These are phyloP conservation scores for Rhizopogon roseolus DNA, from an alignment of 768 basidiomycete genomes.

Conservation along the genomic window DNA sequence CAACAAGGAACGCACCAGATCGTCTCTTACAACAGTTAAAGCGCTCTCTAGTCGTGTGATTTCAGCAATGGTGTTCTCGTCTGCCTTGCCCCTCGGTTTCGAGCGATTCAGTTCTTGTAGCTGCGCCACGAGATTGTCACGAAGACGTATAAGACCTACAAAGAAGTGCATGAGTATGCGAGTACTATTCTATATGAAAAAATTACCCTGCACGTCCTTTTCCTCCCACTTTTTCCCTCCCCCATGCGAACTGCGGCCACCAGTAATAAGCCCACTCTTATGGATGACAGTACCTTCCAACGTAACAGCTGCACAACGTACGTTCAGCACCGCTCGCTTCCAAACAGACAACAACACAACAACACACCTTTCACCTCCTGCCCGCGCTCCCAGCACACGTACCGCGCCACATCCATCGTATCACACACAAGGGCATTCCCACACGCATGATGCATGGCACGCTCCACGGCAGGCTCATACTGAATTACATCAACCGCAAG, in stretches of 20 bases:
- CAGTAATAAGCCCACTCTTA: constrained; percentile 95
- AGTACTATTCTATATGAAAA: background rate
- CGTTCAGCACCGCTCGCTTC: background rate
- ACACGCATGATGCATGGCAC: constrained; percentile 96
- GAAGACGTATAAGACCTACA: constrained; percentile 49
- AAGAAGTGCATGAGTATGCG: constrained; percentile 1
- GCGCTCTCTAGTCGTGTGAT: constrained; percentile 76
- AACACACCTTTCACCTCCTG: constrained; percentile 92
- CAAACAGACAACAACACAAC: background rate
- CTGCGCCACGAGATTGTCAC: constrained; percentile 68
- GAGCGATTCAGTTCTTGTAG: constrained; percentile 80
- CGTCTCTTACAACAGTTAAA: constrained; percentile 73
- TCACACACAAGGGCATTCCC: constrained; percentile 95
- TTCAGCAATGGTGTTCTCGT: constrained; percentile 67
- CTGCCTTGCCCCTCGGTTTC: constrained; percentile 78
- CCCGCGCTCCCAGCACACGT: constrained; percentile 89
- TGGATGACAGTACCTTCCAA: constrained; percentile 96
- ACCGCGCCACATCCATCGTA: constrained; percentile 86
- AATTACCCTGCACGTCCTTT: constrained; percentile 80
- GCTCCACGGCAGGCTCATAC: constrained; percentile 78
- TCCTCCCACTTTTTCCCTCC: constrained; percentile 92
- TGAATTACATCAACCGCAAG: constrained; percentile 85
- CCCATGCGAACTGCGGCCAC: constrained; percentile 76
- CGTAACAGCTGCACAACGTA: constrained; percentile 64
- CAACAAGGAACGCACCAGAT: constrained; percentile 51